A percentile compares a stretch with the other conserved stretches of the same genome.
Evolutionary conservation across 495 filamentous ascomycete genomes (phyloP).

Genomic region (Daldinia grandis): DNA sequence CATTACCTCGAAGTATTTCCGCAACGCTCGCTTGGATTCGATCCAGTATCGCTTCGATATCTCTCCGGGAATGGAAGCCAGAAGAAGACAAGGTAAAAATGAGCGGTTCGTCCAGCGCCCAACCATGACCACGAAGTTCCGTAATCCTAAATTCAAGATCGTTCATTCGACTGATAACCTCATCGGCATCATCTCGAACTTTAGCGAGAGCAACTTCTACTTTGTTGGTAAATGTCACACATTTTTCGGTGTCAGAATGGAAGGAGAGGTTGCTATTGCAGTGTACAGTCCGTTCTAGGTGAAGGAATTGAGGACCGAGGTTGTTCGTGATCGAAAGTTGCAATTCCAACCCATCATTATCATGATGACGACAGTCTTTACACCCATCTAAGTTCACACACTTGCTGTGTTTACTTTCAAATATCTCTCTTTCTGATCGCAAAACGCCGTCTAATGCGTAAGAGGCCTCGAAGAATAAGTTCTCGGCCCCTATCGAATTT

Average conservation of each 20-base stretch:
- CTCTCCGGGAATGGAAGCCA: conserved; percentile 48
- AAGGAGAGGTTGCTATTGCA: conserved; percentile 53
- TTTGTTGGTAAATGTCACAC: conserved; percentile 48
- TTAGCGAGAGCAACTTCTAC: conserved; percentile 43
- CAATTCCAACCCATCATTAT: conserved; percentile 50
- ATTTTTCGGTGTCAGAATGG: conserved; percentile 46
- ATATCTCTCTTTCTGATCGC: conserved; percentile 47
- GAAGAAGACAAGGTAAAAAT: conserved; percentile 47
- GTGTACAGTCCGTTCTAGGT: conserved; percentile 47
- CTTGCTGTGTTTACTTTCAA: conserved; percentile 40
- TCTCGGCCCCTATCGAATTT: conserved; percentile 51
- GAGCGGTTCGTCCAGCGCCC: conserved; percentile 51
- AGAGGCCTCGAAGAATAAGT: conserved; percentile 49
- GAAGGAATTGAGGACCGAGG: conserved; percentile 49
- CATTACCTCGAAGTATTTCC: conserved; percentile 55
- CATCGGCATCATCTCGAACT: conserved; percentile 46
- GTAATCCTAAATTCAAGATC: conserved; percentile 55
- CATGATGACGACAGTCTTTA: conserved; percentile 45
- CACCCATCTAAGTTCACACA: conserved; percentile 39
- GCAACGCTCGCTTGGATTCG: conserved; percentile 56
- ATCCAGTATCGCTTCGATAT: conserved; percentile 53
- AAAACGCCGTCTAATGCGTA: conserved; percentile 50
- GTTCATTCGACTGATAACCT: conserved; percentile 46
- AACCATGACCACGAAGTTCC: conserved; percentile 52
- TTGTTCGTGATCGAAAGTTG: conserved; percentile 53